Base-by-base conservation (phyloP, 495 filamentous ascomycete species). In the Neurospora sp. region DNA sequence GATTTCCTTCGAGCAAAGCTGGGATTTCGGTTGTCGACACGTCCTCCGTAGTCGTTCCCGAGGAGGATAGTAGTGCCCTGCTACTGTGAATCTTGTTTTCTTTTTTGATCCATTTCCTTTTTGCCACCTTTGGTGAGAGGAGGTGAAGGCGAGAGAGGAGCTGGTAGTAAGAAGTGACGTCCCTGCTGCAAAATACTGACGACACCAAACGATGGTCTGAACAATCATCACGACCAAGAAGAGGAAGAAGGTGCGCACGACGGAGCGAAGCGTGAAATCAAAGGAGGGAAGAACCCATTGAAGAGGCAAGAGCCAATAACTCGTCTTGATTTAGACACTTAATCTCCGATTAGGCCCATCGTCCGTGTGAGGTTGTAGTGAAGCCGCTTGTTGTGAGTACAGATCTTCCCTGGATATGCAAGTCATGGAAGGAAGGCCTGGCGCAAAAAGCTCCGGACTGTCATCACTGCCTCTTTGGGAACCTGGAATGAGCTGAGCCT, bases 341-440 rank as follows among this genome's bases (percentile, higher is more conserved):
- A 75, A 75, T 75, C 70, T 77, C 75, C 75, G 75, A 77, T 73
- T 75, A 38, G 75, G 39, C 34, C 31, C 31, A 15, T 21, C 70
- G 70, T 36, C 34, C 31, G 42, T 71, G 69, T 70, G 71, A 70
- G 19, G n/a, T n/a, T n/a, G n/a, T n/a, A n/a, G n/a, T n/a, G n/a
- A n/a, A n/a, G n/a, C n/a, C n/a, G 43, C 43, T 45, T 45, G 42
- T 7, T 45, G 19, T n/a, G 5, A 45, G 17, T 45, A n/a, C 42
- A 4, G n/a, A 3, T 24, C 3, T 54, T 28, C 15, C 69, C 39
- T 36, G 17, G 36, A 66, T 21, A 34, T 69, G 73, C 66, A 74
- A 71, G 42, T 38, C 37, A 38, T 1, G 31, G 31, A 31, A 31
- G 31, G 42, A 45, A 28, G 21, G 10, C 45, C 45, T 24, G n/a